Evolutionary conservation across 192 early-diverging fungal species (phyloP), one percentile per base, ranked within the genome.

Genomic region (Chytriomyces sp.): DNA sequence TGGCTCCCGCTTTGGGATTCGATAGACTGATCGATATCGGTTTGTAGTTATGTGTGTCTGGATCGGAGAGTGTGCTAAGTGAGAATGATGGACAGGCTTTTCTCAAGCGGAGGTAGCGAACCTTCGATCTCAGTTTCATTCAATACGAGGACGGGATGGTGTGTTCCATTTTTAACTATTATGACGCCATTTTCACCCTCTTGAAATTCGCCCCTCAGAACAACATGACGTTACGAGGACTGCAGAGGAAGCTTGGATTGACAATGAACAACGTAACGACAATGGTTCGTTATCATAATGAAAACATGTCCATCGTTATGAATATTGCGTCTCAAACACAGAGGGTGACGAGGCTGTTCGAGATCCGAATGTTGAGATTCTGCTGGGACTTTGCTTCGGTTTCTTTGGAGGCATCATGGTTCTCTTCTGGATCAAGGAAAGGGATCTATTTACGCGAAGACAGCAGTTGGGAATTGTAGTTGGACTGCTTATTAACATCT

Each of bases 391-490:
- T 2, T 28, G 70, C 19, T 25, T 68, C 28, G 78, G 78, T 4
- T 79, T 70, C 49, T 79, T 79, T 68, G 38, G 58, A 10, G 78
- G 78, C 25, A 63, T 79, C 30, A 39, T 80, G 0, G 64, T 74
- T 12, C 54, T 80, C 17, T 77, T 80, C 34, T 80, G 74, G 74
- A 58, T 80, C 25, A 77, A 77, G 58, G 78, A 80, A 38, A 57
- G 44, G 6, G 67, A 59, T 7, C 41, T 77, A 5, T 80, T 77
- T 54, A 66, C 70, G 6, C 44, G 70, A 31, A n/a, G 75, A 10
- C 78, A 80, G 41, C 74, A 80, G 52, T 39, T 73, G 49, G 75
- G 70, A 6, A 68, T 77, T 31, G 52, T 77, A 6, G 70, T 72
- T 19, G 76, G 76, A 14, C 28, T 77, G 40, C 5, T 73, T 6